Percentiles rank a stretch among this genome's conserved stretches.
These are phyloP conservation scores for Cucurbita argyrosperma DNA, from an alignment of 306 rosid genomes.

Conservation along the genomic window DNA sequence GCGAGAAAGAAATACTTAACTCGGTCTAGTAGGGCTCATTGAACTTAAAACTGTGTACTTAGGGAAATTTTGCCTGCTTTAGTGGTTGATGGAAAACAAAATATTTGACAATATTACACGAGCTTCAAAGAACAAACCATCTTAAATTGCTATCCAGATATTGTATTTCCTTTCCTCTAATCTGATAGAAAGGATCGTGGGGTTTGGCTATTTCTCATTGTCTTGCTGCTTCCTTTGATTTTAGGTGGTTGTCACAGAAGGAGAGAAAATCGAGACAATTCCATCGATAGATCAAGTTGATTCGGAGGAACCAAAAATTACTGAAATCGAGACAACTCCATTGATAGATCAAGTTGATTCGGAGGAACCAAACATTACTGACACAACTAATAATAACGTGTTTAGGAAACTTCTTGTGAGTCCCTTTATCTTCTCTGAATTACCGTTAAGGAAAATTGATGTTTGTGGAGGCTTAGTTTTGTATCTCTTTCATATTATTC, in stretches of 20 bases:
- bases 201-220: neutral
- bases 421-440: conserved; percentile 26
- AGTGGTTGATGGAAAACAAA: neutral
- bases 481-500: conserved; percentile 26
- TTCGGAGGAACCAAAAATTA: conserved; percentile 20
- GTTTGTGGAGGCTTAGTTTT: conserved; percentile 28
- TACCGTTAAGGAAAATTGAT: conserved; percentile 22
- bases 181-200: neutral
- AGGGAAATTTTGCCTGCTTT: neutral
- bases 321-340: conserved; percentile 7
- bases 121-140: neutral
- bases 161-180: neutral
- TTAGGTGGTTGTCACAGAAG: conserved; percentile 26
- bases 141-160: neutral
- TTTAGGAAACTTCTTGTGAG: conserved; percentile 86
- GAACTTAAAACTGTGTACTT: neutral
- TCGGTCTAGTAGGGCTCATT: neutral
- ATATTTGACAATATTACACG: neutral
- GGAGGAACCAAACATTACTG: conserved; percentile 22
- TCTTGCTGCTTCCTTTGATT: neutral
- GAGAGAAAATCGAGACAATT: conserved; percentile 16
- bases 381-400: conserved; percentile 37
- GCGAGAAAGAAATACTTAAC: neutral
- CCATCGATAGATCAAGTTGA: conserved; percentile 12
- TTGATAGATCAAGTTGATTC: conserved; percentile 12